Percentiles rank a stretch among this genome's conserved stretches.
phyloP scores from a whole-genome alignment of 2,329 filamentous ascomycete genomes.

The Colletotrichum endophyticum region DNA sequence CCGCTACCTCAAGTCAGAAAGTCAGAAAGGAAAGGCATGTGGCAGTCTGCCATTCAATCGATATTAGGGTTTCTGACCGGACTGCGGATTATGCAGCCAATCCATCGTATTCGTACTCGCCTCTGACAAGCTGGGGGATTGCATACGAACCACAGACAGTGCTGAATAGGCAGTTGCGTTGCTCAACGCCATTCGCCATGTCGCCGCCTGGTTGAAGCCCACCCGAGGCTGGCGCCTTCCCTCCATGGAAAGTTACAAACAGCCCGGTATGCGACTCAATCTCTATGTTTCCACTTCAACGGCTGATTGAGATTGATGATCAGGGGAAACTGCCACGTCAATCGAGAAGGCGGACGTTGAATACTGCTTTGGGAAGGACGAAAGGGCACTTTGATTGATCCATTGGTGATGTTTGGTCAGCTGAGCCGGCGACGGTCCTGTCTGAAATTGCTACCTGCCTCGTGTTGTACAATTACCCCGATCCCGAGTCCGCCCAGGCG shows the following conservation, averaged over 20 bases:
- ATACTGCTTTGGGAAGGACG: not conserved
- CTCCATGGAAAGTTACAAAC: not conserved
- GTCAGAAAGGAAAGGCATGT: not conserved
- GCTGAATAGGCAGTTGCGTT: not conserved
- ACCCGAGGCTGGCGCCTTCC: not conserved
- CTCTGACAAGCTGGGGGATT: not conserved
- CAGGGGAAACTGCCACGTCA: not conserved
- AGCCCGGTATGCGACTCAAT: not conserved
- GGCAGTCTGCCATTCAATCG: not conserved
- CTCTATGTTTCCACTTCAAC: not conserved
- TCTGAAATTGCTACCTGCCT: slow-evolving; percentile 18
- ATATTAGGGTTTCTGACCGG: not conserved
- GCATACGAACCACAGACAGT: not conserved
- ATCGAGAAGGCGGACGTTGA: not conserved
- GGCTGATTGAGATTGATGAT: not conserved
- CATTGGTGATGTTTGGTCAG: not conserved
- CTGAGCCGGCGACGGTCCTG: not conserved
- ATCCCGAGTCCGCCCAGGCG: not conserved
- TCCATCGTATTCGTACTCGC: not conserved
- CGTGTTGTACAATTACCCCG: slow-evolving; percentile 16
- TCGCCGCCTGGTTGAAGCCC: not conserved
- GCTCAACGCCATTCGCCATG: not conserved
- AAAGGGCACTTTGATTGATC: not conserved
- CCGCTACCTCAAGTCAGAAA: not conserved
- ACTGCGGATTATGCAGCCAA: not conserved